Evolutionary conservation across 805 yeast genomes (phyloP).

Genomic region (Tetrapisispora taiwanensis): DNA sequence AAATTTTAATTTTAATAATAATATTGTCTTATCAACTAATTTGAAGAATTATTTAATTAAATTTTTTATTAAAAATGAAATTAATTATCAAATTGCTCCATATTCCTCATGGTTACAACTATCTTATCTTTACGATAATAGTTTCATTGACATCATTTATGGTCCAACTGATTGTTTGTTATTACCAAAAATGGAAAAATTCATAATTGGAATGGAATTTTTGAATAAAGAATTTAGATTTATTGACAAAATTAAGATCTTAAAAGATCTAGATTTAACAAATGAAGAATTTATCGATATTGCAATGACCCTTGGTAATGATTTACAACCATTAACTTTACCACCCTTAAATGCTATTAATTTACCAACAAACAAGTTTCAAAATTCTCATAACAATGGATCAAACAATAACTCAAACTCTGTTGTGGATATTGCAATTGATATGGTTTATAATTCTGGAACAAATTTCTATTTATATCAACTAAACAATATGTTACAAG

Average conservation of each 20-base stretch:
- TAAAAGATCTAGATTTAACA: constrained; percentile 50
- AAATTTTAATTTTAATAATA: constrained; percentile 44
- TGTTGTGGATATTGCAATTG: constrained; percentile 31
- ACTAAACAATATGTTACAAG: constrained; percentile 30
- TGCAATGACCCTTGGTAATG: constrained; percentile 70
- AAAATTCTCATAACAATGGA: constrained; percentile 7
- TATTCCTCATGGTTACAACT: constrained; percentile 73
- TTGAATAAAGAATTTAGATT: constrained; percentile 55
- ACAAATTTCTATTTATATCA: constrained; percentile 39
- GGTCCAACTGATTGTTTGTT: constrained; percentile 78
- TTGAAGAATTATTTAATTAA: constrained; percentile 47
- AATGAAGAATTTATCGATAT: constrained; percentile 66
- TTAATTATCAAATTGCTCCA: constrained; percentile 73
- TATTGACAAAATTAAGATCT: constrained; percentile 47
- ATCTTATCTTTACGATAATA: constrained; percentile 51
- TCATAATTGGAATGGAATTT: constrained; percentile 64
- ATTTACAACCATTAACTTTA: constrained; percentile 56
- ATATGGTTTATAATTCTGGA: constrained; percentile 33
- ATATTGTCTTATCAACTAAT: constrained; percentile 37
- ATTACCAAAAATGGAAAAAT: constrained; percentile 50
- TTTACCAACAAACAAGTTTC: constrained; percentile 4
- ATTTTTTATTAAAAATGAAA: constrained; percentile 42
- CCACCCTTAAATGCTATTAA: constrained; percentile 32
- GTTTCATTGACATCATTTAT: constrained; percentile 60
- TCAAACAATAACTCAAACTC: constrained; percentile 5